Percentiles rank a stretch among this genome's conserved stretches.
phyloP scores from a whole-genome alignment of 148 eudicot genomes.

The Rhododendron molle region DNA sequence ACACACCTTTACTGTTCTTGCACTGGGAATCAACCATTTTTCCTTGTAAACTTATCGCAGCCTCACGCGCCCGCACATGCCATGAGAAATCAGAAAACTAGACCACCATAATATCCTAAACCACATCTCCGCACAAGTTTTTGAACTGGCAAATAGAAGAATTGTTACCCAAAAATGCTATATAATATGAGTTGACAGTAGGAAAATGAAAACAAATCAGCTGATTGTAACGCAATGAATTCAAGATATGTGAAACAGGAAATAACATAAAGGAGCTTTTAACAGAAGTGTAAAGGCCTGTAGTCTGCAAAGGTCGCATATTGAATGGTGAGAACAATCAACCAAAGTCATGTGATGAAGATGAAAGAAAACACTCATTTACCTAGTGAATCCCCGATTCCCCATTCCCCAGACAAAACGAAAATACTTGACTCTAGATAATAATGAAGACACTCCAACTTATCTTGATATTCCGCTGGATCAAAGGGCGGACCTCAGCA shows the following conservation, averaged over 20 bases:
- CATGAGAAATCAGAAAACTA: constrained; percentile 7
- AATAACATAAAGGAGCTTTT: not conserved
- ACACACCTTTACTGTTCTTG: constrained; percentile 79
- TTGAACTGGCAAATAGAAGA: not conserved
- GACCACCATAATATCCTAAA: not conserved
- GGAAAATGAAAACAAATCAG: not conserved
- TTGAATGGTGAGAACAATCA: not conserved
- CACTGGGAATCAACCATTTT: constrained; percentile 89
- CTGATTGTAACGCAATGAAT: not conserved
- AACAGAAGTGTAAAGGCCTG: not conserved
- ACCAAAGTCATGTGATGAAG: not conserved
- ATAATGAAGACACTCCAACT: not conserved
- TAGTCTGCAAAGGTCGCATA: not conserved
- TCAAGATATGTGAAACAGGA: not conserved
- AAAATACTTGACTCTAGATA: not conserved
- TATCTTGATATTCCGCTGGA: too few species aligned
- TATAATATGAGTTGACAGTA: not conserved
- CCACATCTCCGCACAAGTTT: not conserved
- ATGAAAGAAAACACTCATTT: not conserved
- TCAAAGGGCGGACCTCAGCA: too few species aligned
- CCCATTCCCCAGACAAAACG: not conserved
- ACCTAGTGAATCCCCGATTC: not conserved
- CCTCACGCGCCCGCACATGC: constrained; percentile 70
- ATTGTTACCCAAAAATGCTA: not conserved
- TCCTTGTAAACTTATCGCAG: constrained; percentile 62